A percentile compares a stretch with the other conserved stretches of the same genome.
These are phyloP conservation scores for Gymnopilus junonius DNA, from an alignment of 768 basidiomycete species.

Conservation along the genomic window DNA sequence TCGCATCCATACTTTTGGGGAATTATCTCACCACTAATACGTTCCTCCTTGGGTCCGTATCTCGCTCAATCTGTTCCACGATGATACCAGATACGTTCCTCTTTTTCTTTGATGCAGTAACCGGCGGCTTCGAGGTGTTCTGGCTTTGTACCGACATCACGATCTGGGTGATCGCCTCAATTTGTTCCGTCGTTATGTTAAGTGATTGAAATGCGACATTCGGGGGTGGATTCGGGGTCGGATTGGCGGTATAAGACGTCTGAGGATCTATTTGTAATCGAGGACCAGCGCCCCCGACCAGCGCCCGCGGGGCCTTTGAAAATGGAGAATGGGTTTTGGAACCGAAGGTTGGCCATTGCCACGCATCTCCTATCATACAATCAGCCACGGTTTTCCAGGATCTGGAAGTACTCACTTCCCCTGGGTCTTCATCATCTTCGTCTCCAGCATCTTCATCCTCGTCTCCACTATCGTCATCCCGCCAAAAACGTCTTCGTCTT, in stretches of 20 bases:
- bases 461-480: background rate
- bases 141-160: background rate
- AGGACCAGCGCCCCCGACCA: slow-evolving; percentile 2
- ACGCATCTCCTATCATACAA: background rate
- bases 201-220: background rate
- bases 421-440: background rate
- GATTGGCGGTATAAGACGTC: background rate
- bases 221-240: background rate
- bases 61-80: background rate
- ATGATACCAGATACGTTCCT: background rate
- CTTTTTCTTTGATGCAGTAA: background rate
- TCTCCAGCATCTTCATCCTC: background rate
- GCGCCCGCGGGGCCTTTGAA: background rate
- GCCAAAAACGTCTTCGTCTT: background rate
- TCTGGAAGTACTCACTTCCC: background rate
- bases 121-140: background rate
- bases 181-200: background rate
- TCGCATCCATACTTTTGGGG: background rate
- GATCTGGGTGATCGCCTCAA: background rate
- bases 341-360: background rate
- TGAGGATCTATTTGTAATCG: background rate
- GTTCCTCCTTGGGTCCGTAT: background rate
- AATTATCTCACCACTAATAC: background rate
- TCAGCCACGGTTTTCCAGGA: background rate
- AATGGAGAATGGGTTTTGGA: slow-evolving; percentile 1